Evolutionary conservation across 495 filamentous ascomycete genomes (phyloP).

Genomic region (Eremomyces bilateralis): DNA sequence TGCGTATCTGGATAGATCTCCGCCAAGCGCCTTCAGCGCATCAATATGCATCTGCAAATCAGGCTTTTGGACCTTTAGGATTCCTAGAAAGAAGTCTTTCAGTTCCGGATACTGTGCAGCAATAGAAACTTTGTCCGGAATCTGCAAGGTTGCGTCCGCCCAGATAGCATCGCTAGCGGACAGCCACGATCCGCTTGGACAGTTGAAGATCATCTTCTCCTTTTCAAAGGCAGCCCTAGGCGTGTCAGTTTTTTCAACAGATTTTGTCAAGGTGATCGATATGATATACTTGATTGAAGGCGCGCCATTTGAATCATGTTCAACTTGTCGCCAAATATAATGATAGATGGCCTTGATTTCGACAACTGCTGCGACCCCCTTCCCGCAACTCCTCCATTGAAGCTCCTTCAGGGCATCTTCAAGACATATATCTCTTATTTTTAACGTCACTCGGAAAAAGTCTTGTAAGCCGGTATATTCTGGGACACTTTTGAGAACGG

Average conservation of each 20-base stretch:
- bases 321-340: too few relatives aligned
- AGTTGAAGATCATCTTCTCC: not conserved
- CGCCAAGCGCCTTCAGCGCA: slow-evolving; percentile 1
- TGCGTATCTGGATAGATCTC: not conserved
- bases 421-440: too few relatives aligned
- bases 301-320: too few relatives aligned
- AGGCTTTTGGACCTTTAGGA: slow-evolving; percentile 1
- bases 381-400: too few relatives aligned
- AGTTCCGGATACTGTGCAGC: not conserved
- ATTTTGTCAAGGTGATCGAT: too few relatives aligned
- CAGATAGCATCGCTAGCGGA: not conserved
- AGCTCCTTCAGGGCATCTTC: too few relatives aligned
- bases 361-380: too few relatives aligned
- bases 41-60: slow-evolving; percentile 3
- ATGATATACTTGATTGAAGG: too few relatives aligned
- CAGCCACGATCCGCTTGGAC: not conserved
- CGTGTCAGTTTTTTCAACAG: too few relatives aligned
- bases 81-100: not conserved
- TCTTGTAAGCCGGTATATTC: not conserved
- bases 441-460: too few relatives aligned
- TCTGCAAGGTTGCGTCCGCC: slow-evolving; percentile 1
- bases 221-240: not conserved
- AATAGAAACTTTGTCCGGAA: slow-evolving; percentile 4
- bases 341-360: too few relatives aligned
- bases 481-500: not conserved